A percentile compares a stretch with the other conserved stretches of the same genome.
phyloP scores from a whole-genome alignment of 371 early-diverging fungal species.

The Fennellomyces sp. region DNA sequence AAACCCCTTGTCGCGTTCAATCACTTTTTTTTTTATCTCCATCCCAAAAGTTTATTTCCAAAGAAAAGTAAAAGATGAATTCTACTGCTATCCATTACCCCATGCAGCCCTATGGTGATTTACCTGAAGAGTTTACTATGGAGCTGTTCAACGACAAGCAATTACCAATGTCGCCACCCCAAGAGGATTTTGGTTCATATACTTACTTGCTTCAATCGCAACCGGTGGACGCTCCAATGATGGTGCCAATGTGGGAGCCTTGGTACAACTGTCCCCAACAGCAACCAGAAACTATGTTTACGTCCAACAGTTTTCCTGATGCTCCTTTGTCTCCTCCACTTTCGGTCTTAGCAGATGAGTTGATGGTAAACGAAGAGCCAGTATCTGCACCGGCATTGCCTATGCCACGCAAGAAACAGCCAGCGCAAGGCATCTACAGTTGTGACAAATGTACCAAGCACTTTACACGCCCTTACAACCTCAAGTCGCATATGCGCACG shows the following conservation, averaged over 20 bases:
- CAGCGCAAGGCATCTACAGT: neutral
- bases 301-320: neutral
- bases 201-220: too few species aligned
- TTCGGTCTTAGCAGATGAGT: neutral
- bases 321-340: neutral
- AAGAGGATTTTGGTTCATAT: too few species aligned
- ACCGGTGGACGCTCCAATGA: too few species aligned
- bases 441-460: conserved; percentile 57
- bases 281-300: neutral
- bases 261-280: too few species aligned
- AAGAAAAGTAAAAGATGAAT: too few species aligned
- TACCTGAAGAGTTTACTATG: neutral
- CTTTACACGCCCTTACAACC: conserved; percentile 75
- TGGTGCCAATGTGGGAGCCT: too few species aligned
- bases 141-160: too few species aligned
- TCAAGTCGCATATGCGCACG: conserved; percentile 74
- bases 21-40: neutral
- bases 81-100: too few species aligned
- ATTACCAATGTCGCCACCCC: too few species aligned
- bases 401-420: neutral
- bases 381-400: neutral
- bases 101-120: too few species aligned
- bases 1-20: neutral
- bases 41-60: neutral
- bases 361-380: too few species aligned